Percentiles rank a stretch among this genome's conserved stretches.
phyloP scores from a whole-genome alignment of 805 yeast species.

The Sungouiella blattae region DNA sequence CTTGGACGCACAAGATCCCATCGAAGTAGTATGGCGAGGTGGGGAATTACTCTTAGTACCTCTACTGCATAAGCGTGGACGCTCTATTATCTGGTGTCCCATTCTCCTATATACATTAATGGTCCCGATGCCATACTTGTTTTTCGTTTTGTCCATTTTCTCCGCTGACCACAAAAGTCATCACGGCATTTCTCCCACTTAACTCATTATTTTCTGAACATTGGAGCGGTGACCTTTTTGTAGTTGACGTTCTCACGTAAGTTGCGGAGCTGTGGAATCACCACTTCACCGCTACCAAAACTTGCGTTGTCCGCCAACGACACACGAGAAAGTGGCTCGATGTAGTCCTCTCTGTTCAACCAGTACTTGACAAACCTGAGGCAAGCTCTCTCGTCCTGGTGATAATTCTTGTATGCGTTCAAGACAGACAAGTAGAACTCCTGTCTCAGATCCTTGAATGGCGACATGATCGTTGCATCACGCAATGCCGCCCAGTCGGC shows the following conservation, averaged over 20 bases:
- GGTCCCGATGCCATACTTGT: too few relatives aligned
- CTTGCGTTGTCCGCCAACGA: conserved; percentile 18
- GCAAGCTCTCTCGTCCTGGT: conserved; percentile 35
- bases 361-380: conserved; percentile 28
- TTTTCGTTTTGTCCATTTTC: too few relatives aligned
- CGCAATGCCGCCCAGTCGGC: conserved; percentile 85
- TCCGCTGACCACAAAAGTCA: too few relatives aligned
- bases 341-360: conserved; percentile 25
- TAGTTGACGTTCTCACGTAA: conserved; percentile 30
- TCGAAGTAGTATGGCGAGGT: too few relatives aligned
- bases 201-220: conserved; percentile 10
- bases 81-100: too few relatives aligned
- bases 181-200: too few relatives aligned
- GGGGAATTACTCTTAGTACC: too few relatives aligned
- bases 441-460: conserved; percentile 38
- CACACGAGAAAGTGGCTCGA: conserved; percentile 19
- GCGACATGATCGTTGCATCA: conserved; percentile 63
- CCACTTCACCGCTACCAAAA: conserved; percentile 16
- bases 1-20: conserved; percentile 19
- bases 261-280: conserved; percentile 21
- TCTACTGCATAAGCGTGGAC: too few relatives aligned
- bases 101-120: too few relatives aligned
- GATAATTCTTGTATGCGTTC: conserved; percentile 30
- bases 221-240: conserved; percentile 16
- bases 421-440: conserved; percentile 14